phyloP scores from a whole-genome alignment of 306 rosid species.

The Geum urbanum region DNA sequence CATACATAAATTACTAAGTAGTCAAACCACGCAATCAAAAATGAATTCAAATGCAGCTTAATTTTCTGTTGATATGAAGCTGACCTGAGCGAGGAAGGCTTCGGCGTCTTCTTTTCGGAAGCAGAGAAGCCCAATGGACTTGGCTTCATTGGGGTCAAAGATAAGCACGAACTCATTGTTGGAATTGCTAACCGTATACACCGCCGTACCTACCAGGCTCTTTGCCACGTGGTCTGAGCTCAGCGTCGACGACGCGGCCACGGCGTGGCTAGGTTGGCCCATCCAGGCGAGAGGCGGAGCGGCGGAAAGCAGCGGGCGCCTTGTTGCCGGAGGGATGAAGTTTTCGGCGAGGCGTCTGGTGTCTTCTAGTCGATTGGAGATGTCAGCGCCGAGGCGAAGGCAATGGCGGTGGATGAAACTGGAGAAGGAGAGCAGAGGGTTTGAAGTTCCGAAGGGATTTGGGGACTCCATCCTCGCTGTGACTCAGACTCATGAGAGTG shows the following conservation, averaged over 20 bases:
- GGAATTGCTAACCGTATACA: constrained; percentile 86
- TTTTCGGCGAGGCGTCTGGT: constrained; percentile 48
- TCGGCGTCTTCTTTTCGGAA: constrained; percentile 94
- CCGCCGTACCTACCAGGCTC: constrained; percentile 75
- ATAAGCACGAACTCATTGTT: constrained; percentile 92
- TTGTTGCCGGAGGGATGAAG: constrained; percentile 15
- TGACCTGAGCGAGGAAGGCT: constrained; percentile 83
- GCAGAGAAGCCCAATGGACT: constrained; percentile 88
- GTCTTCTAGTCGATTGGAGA: constrained; percentile 51
- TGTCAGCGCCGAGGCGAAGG: constrained; percentile 51
- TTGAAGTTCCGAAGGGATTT: constrained; percentile 34
- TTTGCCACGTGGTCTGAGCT: constrained; percentile 64
- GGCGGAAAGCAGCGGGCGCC: constrained; percentile 21
- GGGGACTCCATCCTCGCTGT: constrained; percentile 41
- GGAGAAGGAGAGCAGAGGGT: constrained; percentile 63
- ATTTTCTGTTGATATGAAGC: no score
- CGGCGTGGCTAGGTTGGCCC: constrained; percentile 43
- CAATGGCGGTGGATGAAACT: constrained; percentile 66
- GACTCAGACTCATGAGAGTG: no score
- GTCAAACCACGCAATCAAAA: neutral
- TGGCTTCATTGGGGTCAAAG: constrained; percentile 64
- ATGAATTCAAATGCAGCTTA: neutral
- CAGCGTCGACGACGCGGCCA: constrained; percentile 50
- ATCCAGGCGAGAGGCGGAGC: constrained; percentile 40
- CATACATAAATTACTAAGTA: neutral